Evolutionary conservation across 2,329 filamentous ascomycete species (phyloP).

Genomic region (Dothidotthia symphoricarpi): DNA sequence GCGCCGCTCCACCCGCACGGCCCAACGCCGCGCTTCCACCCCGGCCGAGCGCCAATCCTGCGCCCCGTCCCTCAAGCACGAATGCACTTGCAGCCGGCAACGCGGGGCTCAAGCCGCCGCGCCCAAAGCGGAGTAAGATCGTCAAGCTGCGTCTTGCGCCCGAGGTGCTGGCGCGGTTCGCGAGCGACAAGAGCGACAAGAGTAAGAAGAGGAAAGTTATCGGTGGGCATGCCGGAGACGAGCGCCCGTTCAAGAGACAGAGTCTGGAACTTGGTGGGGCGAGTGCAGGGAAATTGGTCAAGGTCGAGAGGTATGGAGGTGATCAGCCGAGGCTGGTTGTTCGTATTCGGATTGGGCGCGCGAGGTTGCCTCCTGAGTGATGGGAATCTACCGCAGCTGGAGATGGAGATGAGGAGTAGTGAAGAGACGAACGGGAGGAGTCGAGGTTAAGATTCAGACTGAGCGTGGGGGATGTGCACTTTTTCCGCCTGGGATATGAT

Average conservation of each 20-base stretch:
- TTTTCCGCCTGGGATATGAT: too few species aligned
- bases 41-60: slow-evolving; percentile 6
- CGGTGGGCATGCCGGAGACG: slow-evolving; percentile 11
- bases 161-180: slow-evolving; percentile 12
- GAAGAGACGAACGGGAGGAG: too few species aligned
- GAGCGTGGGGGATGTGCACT: too few species aligned
- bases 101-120: slow-evolving; percentile 5
- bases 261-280: slow-evolving; percentile 25
- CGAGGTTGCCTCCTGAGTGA: slow-evolving; percentile 8
- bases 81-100: slow-evolving; percentile 4
- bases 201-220: slow-evolving; percentile 26
- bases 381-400: too few species aligned
- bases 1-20: slow-evolving; percentile 3
- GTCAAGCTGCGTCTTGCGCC: slow-evolving; percentile 26
- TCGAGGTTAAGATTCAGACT: too few species aligned
- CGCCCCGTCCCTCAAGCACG: slow-evolving; percentile 11
- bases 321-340: slow-evolving; percentile 19
- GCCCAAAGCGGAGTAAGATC: slow-evolving; percentile 27
- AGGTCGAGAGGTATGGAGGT: slow-evolving; percentile 16
- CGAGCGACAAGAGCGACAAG: slow-evolving; percentile 5
- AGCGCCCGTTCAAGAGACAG: slow-evolving; percentile 29
- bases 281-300: slow-evolving; percentile 17
- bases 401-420: too few species aligned
- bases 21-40: slow-evolving; percentile 9
- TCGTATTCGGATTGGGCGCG: slow-evolving; percentile 20